Base-by-base conservation (phyloP, 805 yeast species). In the Schwanniomyces pseudopolymorphus region DNA sequence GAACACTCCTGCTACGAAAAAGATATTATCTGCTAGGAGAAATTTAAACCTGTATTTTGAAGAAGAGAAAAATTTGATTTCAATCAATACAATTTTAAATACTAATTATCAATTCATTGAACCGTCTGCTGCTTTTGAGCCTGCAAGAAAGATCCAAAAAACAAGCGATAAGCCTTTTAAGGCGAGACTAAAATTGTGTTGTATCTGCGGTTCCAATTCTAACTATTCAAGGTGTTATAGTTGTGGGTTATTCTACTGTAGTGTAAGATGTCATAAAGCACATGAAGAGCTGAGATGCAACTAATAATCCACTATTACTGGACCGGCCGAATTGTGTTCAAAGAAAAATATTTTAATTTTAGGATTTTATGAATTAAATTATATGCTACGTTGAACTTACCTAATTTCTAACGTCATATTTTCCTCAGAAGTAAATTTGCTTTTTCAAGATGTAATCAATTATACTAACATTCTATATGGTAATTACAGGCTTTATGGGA, bases 41-140 rank as follows among this genome's bases (percentile, higher is more conserved):
- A 73, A 70, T 55, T 64, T 73, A 53, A 70, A 68, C 46, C 67
- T 65, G 64, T 72, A 72, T 50, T 72, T 72, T 46, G 78, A 73
- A 55, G 77, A 73, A 51, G 78, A 73, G 49, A 57, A 74, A 25
- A 72, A 73, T 55, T 60, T 71, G 53, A 67, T 73, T 9, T 63
- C 75, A 19, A 62, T 72, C 42, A 73, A 73, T 53, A 57, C 75
- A 25, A 72, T 73, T n/a, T 60, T 72, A 44, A 63, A 63, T 38
- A 60, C 69, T 39, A 70, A 69, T 51, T 73, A 61, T 54, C 72
- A 69, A 49, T 73, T 71, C 52, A 62, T 72, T 13, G 76, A 72
- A 43, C 70, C 64, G 47, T 53, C 56, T 22, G 67, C 60, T 42
- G 59, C 55, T 11, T 41, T 36, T n/a, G 44, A 43, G n/a, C 47